A percentile compares a stretch with the other conserved stretches of the same genome.
phyloP scores from a whole-genome alignment of 2,329 filamentous ascomycete species.

The Raffaelea ambrosiae region DNA sequence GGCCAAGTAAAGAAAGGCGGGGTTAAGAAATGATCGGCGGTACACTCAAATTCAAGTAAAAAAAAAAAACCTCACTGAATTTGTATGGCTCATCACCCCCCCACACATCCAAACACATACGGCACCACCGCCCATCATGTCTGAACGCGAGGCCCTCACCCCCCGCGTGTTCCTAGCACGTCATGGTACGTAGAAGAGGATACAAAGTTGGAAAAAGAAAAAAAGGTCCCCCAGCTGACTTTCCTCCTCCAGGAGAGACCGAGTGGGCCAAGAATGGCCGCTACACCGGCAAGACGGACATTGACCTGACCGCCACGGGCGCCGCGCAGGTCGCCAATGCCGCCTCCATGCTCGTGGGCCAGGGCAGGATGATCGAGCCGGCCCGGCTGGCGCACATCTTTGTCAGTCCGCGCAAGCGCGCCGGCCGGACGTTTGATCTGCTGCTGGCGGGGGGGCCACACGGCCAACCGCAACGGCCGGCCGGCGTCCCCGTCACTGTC shows the following conservation, averaged over 20 bases:
- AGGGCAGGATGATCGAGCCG: constrained; percentile 42
- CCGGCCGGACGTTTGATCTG: constrained; percentile 38
- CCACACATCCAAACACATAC: no score
- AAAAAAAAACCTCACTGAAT: no score
- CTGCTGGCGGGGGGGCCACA: constrained; percentile 25
- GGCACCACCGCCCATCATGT: constrained; percentile 19
- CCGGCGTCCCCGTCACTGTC: constrained; percentile 29
- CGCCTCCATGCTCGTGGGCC: constrained; percentile 36
- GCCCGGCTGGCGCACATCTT: constrained; percentile 35
- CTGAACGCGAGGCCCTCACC: constrained; percentile 26
- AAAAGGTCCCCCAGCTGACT: not conserved
- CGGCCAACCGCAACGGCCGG: constrained; percentile 20
- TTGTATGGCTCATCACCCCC: no score
- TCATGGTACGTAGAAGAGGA: constrained; percentile 22
- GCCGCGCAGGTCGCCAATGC: constrained; percentile 34
- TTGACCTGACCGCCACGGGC: constrained; percentile 31
- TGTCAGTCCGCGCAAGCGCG: constrained; percentile 40
- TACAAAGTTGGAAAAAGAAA: not conserved
- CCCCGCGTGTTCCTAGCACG: constrained; percentile 28
- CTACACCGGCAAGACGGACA: constrained; percentile 35
- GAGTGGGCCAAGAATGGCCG: constrained; percentile 38
- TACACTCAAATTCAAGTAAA: no score
- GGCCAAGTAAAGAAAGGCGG: no score
- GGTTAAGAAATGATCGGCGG: no score
- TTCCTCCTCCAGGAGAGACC: constrained; percentile 19